Conservation (phyloP, 139 green algal genomes). For the Diplosphaera chodatii region DNA sequence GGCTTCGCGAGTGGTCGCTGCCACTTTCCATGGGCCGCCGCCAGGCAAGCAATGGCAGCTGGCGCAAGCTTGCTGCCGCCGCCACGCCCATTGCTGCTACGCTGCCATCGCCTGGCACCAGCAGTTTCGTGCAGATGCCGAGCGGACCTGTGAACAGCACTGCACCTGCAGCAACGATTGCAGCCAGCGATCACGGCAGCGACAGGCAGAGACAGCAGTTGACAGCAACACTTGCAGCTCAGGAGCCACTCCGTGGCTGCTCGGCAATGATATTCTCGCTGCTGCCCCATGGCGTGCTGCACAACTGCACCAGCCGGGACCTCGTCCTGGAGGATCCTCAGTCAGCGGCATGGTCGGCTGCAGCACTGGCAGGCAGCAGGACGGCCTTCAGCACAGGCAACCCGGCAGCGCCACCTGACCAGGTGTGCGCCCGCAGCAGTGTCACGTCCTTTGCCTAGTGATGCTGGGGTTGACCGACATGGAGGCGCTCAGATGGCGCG, state of each 20-base stretch:
- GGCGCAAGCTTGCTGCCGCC: neutral
- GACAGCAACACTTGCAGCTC: neutral
- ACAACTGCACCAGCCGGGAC: constrained; percentile 9
- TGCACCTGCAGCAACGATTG: no score
- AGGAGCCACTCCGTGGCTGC: neutral
- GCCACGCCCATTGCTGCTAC: neutral
- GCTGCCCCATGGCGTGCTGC: constrained; percentile 14
- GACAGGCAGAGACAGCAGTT: neutral
- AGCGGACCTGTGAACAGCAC: no score
- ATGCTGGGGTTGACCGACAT: no score
- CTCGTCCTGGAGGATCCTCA: neutral
- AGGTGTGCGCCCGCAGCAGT: no score
- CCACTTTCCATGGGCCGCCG: neutral
- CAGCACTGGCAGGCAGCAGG: no score
- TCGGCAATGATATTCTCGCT: neutral
- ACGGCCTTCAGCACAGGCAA: neutral
- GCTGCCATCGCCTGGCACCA: neutral
- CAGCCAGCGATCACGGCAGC: neutral
- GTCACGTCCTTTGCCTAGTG: no score
- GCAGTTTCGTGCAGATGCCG: neutral
- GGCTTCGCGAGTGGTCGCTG: neutral
- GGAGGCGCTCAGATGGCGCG: no score
- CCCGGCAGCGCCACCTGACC: no score
- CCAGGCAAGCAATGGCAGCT: neutral
- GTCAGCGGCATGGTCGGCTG: neutral